Conservation (phyloP, 768 basidiomycete genomes). For the Auricularia cornea region DNA sequence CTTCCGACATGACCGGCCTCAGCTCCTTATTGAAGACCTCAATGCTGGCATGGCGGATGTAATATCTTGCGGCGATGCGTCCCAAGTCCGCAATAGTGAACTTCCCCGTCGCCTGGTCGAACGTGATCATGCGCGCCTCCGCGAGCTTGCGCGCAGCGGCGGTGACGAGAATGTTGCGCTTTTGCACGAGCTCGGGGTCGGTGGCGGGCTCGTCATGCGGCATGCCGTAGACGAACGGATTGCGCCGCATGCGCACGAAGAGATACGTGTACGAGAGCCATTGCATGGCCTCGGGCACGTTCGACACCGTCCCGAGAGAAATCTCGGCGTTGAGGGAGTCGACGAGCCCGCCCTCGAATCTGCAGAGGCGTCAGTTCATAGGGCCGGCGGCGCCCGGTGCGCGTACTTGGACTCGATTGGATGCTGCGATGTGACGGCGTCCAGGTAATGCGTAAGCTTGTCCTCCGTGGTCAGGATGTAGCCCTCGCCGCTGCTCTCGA, state of each 20-base stretch:
- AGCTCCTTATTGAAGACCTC: slow-evolving; percentile 80
- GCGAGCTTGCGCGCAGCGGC: slow-evolving; percentile 60
- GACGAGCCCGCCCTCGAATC: slow-evolving; percentile 75
- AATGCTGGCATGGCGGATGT: slow-evolving; percentile 78
- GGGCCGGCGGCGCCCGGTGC: neutral
- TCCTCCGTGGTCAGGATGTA: slow-evolving; percentile 95
- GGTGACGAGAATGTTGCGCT: slow-evolving; percentile 58
- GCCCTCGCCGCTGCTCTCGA: slow-evolving; percentile 91
- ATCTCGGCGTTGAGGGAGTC: slow-evolving; percentile 96
- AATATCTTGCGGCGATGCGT: slow-evolving; percentile 95
- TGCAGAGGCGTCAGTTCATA: slow-evolving; percentile 14
- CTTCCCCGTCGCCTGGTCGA: slow-evolving; percentile 46
- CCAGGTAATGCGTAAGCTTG: slow-evolving; percentile 83
- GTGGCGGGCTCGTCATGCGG: slow-evolving; percentile 54
- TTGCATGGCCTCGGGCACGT: slow-evolving; percentile 72
- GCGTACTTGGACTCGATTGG: slow-evolving; percentile 92
- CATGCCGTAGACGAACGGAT: slow-evolving; percentile 82
- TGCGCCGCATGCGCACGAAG: slow-evolving; percentile 89
- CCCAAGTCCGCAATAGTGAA: slow-evolving; percentile 84
- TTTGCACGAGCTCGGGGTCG: slow-evolving; percentile 65
- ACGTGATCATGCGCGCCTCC: slow-evolving; percentile 72
- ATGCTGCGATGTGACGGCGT: slow-evolving; percentile 80
- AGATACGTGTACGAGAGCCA: slow-evolving; percentile 98
- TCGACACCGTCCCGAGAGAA: slow-evolving; percentile 87
- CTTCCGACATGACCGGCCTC: slow-evolving; percentile 80